phyloP scores from a whole-genome alignment of 305 asterid genomes.

The Caryopteris hybrid region DNA sequence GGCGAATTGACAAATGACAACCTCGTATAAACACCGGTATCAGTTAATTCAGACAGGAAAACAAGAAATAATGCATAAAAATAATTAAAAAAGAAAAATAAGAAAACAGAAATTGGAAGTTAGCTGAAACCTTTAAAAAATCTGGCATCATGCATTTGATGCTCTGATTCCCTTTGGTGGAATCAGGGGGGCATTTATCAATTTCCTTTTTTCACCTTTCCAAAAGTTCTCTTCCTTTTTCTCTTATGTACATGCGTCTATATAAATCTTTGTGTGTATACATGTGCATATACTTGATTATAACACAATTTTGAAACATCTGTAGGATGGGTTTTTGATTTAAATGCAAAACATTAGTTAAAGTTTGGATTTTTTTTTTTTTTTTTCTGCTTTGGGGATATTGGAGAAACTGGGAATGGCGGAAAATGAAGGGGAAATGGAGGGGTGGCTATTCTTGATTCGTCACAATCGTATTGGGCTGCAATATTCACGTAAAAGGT shows the following conservation, averaged over 20 bases:
- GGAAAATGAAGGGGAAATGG: slow-evolving; percentile 66
- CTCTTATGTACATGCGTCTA: slow-evolving; percentile 12
- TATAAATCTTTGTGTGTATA: neutral
- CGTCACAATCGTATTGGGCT: slow-evolving; percentile 71
- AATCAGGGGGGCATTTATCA: slow-evolving; percentile 56
- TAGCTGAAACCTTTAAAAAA: slow-evolving; percentile 17
- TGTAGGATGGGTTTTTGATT: slow-evolving; percentile 26
- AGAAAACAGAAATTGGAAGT: neutral
- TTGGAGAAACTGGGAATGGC: slow-evolving; percentile 33
- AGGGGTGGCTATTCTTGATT: slow-evolving; percentile 83
- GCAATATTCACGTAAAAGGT: slow-evolving; percentile 80
- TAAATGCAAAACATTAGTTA: neutral
- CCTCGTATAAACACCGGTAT: slow-evolving; percentile 24
- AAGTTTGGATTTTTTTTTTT: slow-evolving; percentile 29
- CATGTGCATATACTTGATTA: slow-evolving; percentile 3
- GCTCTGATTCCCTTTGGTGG: slow-evolving; percentile 80
- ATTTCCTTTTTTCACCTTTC: slow-evolving; percentile 24
- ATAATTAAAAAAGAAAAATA: neutral
- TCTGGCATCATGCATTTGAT: slow-evolving; percentile 37
- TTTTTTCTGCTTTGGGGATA: neutral
- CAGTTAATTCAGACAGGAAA: slow-evolving; percentile 30
- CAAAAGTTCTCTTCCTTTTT: slow-evolving; percentile 6
- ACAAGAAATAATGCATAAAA: neutral
- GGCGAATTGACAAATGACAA: neutral
- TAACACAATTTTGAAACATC: slow-evolving; percentile 8